Evolutionary conservation across 1,284 basidiomycete genomes (phyloP).

Genomic region (Cryptococcus sp.): DNA sequence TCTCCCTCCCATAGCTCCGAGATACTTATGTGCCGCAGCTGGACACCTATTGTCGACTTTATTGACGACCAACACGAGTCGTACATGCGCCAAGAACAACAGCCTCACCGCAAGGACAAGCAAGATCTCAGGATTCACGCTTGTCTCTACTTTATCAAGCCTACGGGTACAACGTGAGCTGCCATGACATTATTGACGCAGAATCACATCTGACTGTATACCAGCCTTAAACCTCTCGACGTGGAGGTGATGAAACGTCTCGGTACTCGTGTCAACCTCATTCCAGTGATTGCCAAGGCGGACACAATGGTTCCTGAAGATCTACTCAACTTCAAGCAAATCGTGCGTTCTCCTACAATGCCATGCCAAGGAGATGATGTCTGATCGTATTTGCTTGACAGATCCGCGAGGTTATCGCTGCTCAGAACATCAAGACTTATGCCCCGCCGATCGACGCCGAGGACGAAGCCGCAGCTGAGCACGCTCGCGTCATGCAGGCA

Average conservation of each 20-base stretch:
- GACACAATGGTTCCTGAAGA: constrained; percentile 95
- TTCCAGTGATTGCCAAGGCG: constrained; percentile 96
- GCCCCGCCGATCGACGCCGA: constrained; percentile 89
- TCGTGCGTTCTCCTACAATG: constrained; percentile 61
- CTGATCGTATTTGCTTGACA: constrained; percentile 41
- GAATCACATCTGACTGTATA: constrained; percentile 5
- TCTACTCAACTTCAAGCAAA: constrained; percentile 87
- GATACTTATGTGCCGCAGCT: constrained; percentile 54
- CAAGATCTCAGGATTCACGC: constrained; percentile 95
- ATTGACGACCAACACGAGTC: constrained; percentile 99
- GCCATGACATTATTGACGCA: neutral
- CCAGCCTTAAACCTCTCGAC: constrained; percentile 91
- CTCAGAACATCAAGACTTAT: constrained; percentile 94
- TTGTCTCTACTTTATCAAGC: constrained; percentile 95
- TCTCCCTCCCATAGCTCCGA: too few relatives aligned
- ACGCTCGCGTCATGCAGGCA: constrained; percentile 77
- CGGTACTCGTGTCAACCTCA: constrained; percentile 92
- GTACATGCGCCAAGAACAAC: constrained; percentile 99
- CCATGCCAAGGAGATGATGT: neutral
- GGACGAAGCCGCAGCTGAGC: constrained; percentile 84
- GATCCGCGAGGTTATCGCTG: constrained; percentile 86
- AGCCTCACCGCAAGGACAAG: constrained; percentile 89
- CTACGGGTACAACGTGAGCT: constrained; percentile 89
- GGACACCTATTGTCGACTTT: constrained; percentile 98
- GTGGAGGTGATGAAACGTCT: constrained; percentile 99